phyloP scores from a whole-genome alignment of 2,329 filamentous ascomycete genomes.

The Ceratocystis eucalypticola region DNA sequence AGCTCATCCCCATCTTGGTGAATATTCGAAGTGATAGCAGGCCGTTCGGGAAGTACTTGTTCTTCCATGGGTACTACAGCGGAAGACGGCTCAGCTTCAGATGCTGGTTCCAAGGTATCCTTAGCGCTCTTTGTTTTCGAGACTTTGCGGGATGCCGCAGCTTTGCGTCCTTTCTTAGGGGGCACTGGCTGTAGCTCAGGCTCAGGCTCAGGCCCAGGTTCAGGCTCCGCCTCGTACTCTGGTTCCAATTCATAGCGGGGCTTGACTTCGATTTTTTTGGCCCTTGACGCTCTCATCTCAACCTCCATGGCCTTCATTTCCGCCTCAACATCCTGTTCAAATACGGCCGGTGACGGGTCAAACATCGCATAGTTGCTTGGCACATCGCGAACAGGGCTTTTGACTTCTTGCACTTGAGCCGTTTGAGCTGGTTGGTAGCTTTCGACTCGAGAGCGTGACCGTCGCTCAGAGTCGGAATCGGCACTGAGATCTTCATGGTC shows the following conservation, averaged over 20 bases:
- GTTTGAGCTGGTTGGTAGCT: constrained; percentile 21
- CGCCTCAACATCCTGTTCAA: constrained; percentile 38
- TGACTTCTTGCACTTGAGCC: background rate
- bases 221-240: background rate
- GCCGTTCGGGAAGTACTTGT: background rate
- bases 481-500: constrained; percentile 39
- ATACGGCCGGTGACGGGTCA: constrained; percentile 34
- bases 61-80: background rate
- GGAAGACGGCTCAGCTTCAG: constrained; percentile 16
- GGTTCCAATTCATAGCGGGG: background rate
- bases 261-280: constrained; percentile 21
- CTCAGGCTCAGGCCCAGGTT: constrained; percentile 3
- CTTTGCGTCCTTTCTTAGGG: constrained; percentile 43
- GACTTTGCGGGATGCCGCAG: constrained; percentile 34
- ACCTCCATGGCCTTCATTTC: constrained; percentile 38
- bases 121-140: constrained; percentile 39
- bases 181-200: constrained; percentile 30
- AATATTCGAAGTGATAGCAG: background rate
- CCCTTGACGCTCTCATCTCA: constrained; percentile 32
- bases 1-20: constrained; percentile 24
- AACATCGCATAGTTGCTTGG: constrained; percentile 37
- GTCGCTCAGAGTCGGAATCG: constrained; percentile 34
- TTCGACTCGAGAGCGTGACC: constrained; percentile 23
- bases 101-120: constrained; percentile 26
- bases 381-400: background rate